Percentiles rank a stretch among this genome's conserved stretches.
phyloP scores from a whole-genome alignment of 306 rosid genomes.

The Notholithocarpus densiflorus region DNA sequence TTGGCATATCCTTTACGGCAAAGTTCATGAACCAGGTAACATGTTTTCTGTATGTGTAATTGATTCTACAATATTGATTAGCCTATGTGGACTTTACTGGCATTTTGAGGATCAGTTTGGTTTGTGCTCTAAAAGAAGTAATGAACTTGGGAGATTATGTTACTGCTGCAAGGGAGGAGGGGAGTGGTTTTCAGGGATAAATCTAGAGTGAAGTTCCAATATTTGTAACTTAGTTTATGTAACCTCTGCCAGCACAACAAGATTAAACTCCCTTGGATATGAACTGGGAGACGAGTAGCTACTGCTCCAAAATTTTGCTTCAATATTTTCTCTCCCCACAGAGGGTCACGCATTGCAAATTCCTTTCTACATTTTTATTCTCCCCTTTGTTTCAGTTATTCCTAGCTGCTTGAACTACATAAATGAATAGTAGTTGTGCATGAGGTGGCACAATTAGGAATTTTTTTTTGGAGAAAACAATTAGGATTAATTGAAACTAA shows the following conservation, averaged over 20 bases:
- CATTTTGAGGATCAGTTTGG: background rate
- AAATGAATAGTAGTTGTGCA: too few species aligned
- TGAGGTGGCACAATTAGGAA: too few species aligned
- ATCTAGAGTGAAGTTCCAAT: background rate
- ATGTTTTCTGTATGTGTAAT: background rate
- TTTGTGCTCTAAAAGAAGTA: background rate
- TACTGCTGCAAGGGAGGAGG: background rate
- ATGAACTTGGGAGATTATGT: background rate
- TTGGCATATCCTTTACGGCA: conserved; percentile 84
- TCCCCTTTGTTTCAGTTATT: too few species aligned
- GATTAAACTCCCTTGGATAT: too few species aligned
- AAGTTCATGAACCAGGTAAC: conserved; percentile 93
- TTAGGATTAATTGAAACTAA: too few species aligned
- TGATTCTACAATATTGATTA: background rate
- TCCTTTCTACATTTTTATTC: too few species aligned
- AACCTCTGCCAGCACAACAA: background rate
- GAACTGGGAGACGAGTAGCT: too few species aligned
- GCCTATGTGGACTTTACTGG: background rate
- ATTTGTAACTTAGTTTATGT: conserved; percentile 9
- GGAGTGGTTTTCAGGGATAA: conserved; percentile 17
- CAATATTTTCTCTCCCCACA: too few species aligned
- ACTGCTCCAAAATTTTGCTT: too few species aligned
- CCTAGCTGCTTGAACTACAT: too few species aligned
- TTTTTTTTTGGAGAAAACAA: too few species aligned
- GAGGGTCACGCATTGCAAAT: too few species aligned